These are phyloP conservation scores for Platanus orientalis DNA, from an alignment of 164 flowering plant species.

Conservation along the genomic window DNA sequence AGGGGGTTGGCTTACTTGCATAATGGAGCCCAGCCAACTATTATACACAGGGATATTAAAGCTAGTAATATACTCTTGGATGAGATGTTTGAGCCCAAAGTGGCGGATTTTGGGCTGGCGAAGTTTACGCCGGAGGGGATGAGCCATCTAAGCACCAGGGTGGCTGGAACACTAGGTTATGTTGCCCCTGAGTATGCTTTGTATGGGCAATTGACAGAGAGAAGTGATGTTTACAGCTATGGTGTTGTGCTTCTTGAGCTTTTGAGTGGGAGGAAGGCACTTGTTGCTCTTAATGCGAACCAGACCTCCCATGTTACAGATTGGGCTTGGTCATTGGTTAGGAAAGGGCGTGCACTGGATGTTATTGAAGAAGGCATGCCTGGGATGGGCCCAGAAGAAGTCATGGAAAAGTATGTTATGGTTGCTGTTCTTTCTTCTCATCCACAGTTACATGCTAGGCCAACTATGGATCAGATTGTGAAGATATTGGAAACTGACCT, in stretches of 20 bases:
- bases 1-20: constrained; percentile 83
- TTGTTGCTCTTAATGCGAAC: constrained; percentile 26
- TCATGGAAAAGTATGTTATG: constrained; percentile 63
- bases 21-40: constrained; percentile 67
- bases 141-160: constrained; percentile 85
- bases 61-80: constrained; percentile 84
- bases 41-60: constrained; percentile 82
- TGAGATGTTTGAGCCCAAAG: constrained; percentile 68
- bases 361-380: constrained; percentile 77
- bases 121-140: constrained; percentile 75
- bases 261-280: constrained; percentile 74
- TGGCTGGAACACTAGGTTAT: constrained; percentile 95
- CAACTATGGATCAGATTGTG: constrained; percentile 87
- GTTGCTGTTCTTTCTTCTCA: constrained; percentile 73
- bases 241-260: constrained; percentile 88
- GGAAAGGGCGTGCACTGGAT: constrained; percentile 50
- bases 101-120: constrained; percentile 87
- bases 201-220: constrained; percentile 82
- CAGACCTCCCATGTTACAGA: constrained; percentile 53
- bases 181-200: constrained; percentile 94
- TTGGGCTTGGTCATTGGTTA: constrained; percentile 83
- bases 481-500: constrained; percentile 70
- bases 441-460: constrained; percentile 78
- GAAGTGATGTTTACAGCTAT: constrained; percentile 82
- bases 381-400: constrained; percentile 46